Percentiles rank a stretch among this genome's conserved stretches.
phyloP scores from a whole-genome alignment of 2,329 filamentous ascomycete genomes.

The Trichoderma atroviride region DNA sequence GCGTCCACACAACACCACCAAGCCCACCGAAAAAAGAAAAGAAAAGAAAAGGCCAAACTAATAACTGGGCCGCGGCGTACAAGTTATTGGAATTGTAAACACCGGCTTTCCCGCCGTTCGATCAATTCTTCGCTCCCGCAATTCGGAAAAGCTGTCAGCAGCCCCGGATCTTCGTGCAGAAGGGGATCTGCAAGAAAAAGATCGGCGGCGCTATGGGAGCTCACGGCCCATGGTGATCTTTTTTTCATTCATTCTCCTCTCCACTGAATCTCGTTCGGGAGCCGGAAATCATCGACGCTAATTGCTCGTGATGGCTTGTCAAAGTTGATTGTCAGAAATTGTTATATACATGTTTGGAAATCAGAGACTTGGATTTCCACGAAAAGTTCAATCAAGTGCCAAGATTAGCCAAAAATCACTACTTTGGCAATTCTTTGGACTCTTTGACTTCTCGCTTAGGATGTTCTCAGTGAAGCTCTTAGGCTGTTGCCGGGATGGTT shows the following conservation, averaged over 20 bases:
- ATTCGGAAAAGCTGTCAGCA: background rate
- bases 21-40: background rate
- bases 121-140: background rate
- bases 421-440: background rate
- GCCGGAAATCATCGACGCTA: background rate
- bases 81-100: background rate
- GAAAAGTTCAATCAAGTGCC: background rate
- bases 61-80: background rate
- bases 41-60: background rate
- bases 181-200: background rate
- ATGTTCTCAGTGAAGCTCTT: background rate
- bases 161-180: conserved; percentile 10
- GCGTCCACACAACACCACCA: background rate
- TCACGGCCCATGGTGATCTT: conserved; percentile 18
- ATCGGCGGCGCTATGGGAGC: conserved; percentile 5
- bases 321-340: background rate
- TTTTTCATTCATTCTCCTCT: background rate
- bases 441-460: background rate
- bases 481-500: background rate
- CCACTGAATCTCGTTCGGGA: background rate
- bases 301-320: background rate
- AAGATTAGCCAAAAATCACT: background rate
- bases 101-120: background rate
- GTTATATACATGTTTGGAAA: background rate
- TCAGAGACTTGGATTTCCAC: background rate